Percentiles rank a stretch among this genome's conserved stretches.
phyloP scores from a whole-genome alignment of 1,284 basidiomycete species.

The Puccinia hordei region DNA sequence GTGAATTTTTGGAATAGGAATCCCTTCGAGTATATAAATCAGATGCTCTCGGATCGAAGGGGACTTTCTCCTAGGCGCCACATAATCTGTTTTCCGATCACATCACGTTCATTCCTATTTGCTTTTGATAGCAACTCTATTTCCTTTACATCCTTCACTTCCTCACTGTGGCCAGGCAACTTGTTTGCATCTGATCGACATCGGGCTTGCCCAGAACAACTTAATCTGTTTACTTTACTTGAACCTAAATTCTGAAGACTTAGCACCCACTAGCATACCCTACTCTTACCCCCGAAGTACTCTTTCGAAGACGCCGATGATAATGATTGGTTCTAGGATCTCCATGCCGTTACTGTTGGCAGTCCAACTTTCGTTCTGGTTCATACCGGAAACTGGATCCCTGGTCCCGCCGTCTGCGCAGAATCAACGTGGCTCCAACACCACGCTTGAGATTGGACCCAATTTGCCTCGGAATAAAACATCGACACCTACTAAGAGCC shows the following conservation, averaged over 20 bases:
- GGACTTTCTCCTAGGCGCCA: background rate
- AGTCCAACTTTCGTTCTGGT: conserved; percentile 10
- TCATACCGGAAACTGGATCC: background rate
- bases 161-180: conserved; percentile 19
- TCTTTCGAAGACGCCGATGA: background rate
- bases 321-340: conserved; percentile 3
- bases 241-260: background rate
- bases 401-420: background rate
- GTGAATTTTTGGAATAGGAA: no score
- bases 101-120: conserved; percentile 18
- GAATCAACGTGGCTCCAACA: background rate
- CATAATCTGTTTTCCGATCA: conserved; percentile 30
- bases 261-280: background rate
- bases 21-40: conserved; percentile 8
- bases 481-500: background rate
- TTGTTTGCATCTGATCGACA: conserved; percentile 14
- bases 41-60: background rate
- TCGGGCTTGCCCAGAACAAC: conserved; percentile 1
- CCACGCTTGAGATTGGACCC: background rate
- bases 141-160: conserved; percentile 16
- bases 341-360: conserved; percentile 1
- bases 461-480: background rate
- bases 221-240: conserved; percentile 22
- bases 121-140: background rate
- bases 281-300: background rate